Evolutionary conservation across 176 grass and related monocot genomes (phyloP).

Genomic region (Cocos nucifera): DNA sequence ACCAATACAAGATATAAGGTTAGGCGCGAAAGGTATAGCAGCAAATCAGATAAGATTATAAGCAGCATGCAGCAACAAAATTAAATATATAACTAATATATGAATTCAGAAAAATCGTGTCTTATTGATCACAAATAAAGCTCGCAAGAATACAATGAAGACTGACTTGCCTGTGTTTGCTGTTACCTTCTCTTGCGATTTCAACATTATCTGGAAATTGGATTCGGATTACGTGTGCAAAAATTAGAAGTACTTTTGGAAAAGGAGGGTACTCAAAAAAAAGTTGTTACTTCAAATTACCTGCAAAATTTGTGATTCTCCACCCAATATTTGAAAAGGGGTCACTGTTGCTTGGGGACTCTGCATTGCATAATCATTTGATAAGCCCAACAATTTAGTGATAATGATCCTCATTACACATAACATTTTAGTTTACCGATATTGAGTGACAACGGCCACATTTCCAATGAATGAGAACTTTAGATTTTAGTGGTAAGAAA

Average conservation of each 20-base stretch:
- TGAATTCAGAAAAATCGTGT: no score
- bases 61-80: no score
- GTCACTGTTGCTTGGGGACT: constrained; percentile 59
- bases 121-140: not conserved
- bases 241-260: not conserved
- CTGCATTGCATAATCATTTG: constrained; percentile 27
- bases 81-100: no score
- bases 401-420: no score
- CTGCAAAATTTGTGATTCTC: constrained; percentile 89
- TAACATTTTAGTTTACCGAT: not conserved
- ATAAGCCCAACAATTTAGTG: not conserved
- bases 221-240: not conserved
- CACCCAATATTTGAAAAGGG: constrained; percentile 91
- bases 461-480: no score
- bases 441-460: not conserved
- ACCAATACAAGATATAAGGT: no score
- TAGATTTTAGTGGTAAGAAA: no score
- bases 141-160: not conserved
- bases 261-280: not conserved
- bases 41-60: no score
- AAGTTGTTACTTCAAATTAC: constrained; percentile 30
- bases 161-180: constrained; percentile 58
- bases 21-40: no score
- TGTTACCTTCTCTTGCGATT: constrained; percentile 77
- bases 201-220: constrained; percentile 73